Evolutionary conservation across 169 alveolate species (phyloP).

Genomic region (Plasmodium blacklocki): DNA sequence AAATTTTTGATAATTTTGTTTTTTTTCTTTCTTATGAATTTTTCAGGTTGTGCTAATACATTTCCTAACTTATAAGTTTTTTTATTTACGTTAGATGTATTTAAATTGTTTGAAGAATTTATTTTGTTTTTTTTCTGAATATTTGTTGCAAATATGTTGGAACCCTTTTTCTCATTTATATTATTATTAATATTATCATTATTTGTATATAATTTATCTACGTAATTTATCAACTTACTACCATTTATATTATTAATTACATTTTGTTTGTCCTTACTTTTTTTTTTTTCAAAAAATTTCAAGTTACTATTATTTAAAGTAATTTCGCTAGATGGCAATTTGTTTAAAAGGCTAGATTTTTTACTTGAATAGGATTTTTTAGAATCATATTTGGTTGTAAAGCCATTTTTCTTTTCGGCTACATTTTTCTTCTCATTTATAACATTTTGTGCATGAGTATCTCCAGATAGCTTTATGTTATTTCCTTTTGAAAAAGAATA

Average conservation of each 20-base stretch:
- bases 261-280: constrained; percentile 2
- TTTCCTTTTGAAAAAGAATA: constrained; percentile 27
- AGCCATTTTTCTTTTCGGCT: constrained; percentile 5
- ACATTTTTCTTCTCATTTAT: constrained; percentile 12
- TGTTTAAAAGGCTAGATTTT: constrained; percentile 15
- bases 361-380: constrained; percentile 3
- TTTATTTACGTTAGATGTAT: constrained; percentile 9
- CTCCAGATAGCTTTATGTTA: constrained; percentile 3
- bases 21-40: constrained; percentile 43
- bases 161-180: not conserved
- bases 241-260: not conserved
- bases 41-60: constrained; percentile 35
- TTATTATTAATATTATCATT: constrained; percentile 1
- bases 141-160: constrained; percentile 14
- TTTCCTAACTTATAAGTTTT: constrained; percentile 41
- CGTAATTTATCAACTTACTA: constrained; percentile 28
- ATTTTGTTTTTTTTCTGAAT: constrained; percentile 22
- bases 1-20: constrained; percentile 29
- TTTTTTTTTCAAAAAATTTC: constrained; percentile 24
- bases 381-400: not conserved
- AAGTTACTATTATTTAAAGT: constrained; percentile 13
- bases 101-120: constrained; percentile 10
- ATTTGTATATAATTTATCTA: constrained; percentile 1
- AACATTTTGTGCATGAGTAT: not conserved
- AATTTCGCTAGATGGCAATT: constrained; percentile 14